These are phyloP conservation scores for Alternaria sp. DNA, from an alignment of 2,329 filamentous ascomycete genomes.

Conservation along the genomic window DNA sequence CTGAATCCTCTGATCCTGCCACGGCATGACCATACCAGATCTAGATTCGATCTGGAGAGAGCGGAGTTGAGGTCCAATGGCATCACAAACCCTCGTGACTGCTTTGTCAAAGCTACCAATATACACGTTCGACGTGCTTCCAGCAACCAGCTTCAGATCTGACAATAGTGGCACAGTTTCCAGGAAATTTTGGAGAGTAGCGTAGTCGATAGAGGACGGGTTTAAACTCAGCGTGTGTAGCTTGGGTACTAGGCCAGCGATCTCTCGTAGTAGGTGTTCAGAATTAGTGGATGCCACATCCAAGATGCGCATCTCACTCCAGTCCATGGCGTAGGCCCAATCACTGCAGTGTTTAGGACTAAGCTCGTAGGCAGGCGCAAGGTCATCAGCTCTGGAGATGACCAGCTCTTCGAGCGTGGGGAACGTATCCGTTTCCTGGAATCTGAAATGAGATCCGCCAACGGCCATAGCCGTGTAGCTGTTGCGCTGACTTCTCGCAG, in stretches of 20 bases:
- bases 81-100: not conserved
- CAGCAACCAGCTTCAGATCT: not conserved
- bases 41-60: not conserved
- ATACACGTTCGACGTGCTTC: not conserved
- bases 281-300: not conserved
- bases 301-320: not conserved
- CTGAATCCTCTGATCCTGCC: not conserved
- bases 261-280: not conserved
- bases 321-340: not conserved
- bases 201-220: not conserved
- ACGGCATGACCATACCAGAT: not conserved
- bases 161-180: not conserved
- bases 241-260: not conserved
- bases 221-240: not conserved
- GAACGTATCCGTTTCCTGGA: not conserved
- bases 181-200: not conserved
- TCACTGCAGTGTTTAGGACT: not conserved
- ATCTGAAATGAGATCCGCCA: not conserved
- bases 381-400: not conserved
- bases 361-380: not conserved
- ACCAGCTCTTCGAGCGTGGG: not conserved
- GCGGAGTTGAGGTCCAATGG: not conserved
- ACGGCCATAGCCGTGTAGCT: not conserved
- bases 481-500: not conserved
- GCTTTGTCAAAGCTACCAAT: not conserved